These are phyloP conservation scores for Daldinia vernicosa DNA, from an alignment of 495 filamentous ascomycete species.

Conservation along the genomic window DNA sequence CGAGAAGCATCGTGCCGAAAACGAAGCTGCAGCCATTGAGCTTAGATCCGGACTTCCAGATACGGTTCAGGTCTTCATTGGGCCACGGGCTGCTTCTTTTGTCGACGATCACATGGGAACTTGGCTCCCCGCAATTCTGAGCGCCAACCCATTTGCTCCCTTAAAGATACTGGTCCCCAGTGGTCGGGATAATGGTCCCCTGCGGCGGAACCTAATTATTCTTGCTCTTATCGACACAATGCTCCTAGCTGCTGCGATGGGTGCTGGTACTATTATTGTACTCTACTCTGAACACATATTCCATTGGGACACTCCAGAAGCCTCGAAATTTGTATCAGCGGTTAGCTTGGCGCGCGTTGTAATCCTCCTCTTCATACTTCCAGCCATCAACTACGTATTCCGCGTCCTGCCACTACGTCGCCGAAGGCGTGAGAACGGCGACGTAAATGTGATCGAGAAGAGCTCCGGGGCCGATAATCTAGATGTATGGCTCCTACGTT, in stretches of 20 bases:
- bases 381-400: slow-evolving; percentile 73
- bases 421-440: slow-evolving; percentile 44
- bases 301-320: slow-evolving; percentile 80
- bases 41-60: slow-evolving; percentile 37
- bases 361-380: slow-evolving; percentile 77
- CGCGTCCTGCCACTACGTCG: slow-evolving; percentile 59
- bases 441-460: slow-evolving; percentile 46
- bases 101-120: slow-evolving; percentile 50
- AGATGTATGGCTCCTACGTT: slow-evolving; percentile 79
- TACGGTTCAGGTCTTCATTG: slow-evolving; percentile 28
- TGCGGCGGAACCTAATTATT: slow-evolving; percentile 81
- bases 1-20: slow-evolving; percentile 64
- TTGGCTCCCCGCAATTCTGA: slow-evolving; percentile 45
- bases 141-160: slow-evolving; percentile 72
- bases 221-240: slow-evolving; percentile 81
- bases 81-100: slow-evolving; percentile 39
- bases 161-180: slow-evolving; percentile 80
- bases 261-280: slow-evolving; percentile 77
- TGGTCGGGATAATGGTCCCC: slow-evolving; percentile 65
- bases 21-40: slow-evolving; percentile 29
- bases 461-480: slow-evolving; percentile 78
- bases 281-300: slow-evolving; percentile 83
- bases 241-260: slow-evolving; percentile 83
- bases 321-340: slow-evolving; percentile 77
- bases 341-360: slow-evolving; percentile 78